phyloP scores from a whole-genome alignment of 2,329 filamentous ascomycete genomes.

The Talaromyces amestolkiae region DNA sequence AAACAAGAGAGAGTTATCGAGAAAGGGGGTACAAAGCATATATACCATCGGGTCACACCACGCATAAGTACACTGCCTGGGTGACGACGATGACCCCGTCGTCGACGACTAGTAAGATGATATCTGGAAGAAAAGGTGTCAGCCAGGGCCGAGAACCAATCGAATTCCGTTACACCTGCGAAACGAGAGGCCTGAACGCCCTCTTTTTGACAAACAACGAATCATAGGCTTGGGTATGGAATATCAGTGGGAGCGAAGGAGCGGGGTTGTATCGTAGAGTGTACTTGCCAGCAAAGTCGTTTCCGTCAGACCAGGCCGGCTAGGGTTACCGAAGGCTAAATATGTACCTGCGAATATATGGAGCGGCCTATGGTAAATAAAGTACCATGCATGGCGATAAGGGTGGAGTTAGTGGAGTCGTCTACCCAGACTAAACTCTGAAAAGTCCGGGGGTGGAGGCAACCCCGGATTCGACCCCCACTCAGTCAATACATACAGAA shows the following conservation, averaged over 20 bases:
- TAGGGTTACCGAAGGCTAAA: background rate
- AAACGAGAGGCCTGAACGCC: background rate
- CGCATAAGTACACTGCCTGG: background rate
- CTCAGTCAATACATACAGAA: background rate
- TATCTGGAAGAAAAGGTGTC: background rate
- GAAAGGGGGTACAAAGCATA: background rate
- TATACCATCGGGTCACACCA: background rate
- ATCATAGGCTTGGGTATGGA: background rate
- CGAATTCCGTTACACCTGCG: background rate
- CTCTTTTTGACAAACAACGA: background rate
- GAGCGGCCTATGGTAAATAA: background rate
- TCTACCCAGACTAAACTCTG: background rate
- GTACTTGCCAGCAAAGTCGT: background rate
- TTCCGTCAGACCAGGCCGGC: background rate
- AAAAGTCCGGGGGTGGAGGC: constrained; percentile 18
- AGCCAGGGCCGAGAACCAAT: background rate
- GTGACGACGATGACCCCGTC: background rate
- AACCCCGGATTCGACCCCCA: constrained; percentile 12
- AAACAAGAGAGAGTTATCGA: background rate
- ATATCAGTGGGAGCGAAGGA: background rate
- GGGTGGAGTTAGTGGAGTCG: constrained; percentile 11
- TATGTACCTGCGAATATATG: background rate
- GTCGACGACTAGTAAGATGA: background rate
- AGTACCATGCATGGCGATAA: constrained; percentile 4
- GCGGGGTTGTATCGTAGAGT: background rate